Evolutionary conservation across 1,284 basidiomycete genomes (phyloP).

Genomic region (Paramarasmius palmivorus): DNA sequence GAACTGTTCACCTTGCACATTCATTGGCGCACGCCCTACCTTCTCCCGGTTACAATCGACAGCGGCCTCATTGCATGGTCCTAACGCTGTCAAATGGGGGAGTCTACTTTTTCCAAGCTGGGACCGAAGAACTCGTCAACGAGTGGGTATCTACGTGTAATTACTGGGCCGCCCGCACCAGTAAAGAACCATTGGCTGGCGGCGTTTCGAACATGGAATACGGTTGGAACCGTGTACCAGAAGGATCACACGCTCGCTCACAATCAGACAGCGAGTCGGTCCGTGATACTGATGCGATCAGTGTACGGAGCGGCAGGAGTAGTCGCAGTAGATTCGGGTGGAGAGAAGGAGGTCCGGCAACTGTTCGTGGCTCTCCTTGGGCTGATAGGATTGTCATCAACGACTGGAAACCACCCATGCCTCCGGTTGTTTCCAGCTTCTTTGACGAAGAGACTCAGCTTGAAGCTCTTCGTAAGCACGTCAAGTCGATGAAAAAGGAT

Average conservation of each 20-base stretch:
- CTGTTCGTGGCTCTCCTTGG: slow-evolving; percentile 70
- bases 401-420: slow-evolving; percentile 92
- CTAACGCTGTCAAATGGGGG: slow-evolving; percentile 86
- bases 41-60: slow-evolving; percentile 87
- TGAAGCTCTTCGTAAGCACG: slow-evolving; percentile 83
- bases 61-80: slow-evolving; percentile 94
- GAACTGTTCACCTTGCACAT: slow-evolving; percentile 82
- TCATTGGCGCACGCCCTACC: slow-evolving; percentile 87
- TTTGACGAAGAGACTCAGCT: slow-evolving; percentile 92
- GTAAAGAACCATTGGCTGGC: slow-evolving; percentile 90
- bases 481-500: slow-evolving; percentile 75
- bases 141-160: slow-evolving; percentile 99
- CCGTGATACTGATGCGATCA: slow-evolving; percentile 55
- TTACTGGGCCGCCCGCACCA: slow-evolving; percentile 95
- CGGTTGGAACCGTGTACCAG: slow-evolving; percentile 84
- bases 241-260: slow-evolving; percentile 51
- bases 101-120: slow-evolving; percentile 96
- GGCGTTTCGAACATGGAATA: slow-evolving; percentile 99
- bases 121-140: slow-evolving; percentile 94
- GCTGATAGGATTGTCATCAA: slow-evolving; percentile 81
- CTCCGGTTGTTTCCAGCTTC: slow-evolving; percentile 80
- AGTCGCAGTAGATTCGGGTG: slow-evolving; percentile 67
- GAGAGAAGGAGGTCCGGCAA: slow-evolving; percentile 57
- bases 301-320: slow-evolving; percentile 70
- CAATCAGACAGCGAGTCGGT: slow-evolving; percentile 55